A percentile compares a stretch with the other conserved stretches of the same genome.
Evolutionary conservation across 257 asterid genomes (phyloP).

Genomic region (Solanum lycopersicoides): DNA sequence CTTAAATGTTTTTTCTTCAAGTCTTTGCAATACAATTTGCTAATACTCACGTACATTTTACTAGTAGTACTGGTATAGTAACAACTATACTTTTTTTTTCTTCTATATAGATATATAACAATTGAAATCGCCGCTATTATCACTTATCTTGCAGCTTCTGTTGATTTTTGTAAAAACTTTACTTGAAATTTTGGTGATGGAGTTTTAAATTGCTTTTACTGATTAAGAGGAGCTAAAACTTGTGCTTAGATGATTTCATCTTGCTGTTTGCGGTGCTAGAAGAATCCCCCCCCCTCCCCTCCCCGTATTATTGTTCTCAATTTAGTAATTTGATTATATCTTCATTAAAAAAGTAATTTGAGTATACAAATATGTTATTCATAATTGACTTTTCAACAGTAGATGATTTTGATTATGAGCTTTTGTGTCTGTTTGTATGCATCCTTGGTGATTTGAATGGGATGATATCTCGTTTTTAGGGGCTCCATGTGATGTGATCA

Average conservation of each 20-base stretch:
- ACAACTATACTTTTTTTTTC: background rate
- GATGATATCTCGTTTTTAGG: background rate
- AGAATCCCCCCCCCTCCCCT: background rate
- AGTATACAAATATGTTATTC: background rate
- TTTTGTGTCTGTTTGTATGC: background rate
- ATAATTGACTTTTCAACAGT: background rate
- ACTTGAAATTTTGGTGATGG: background rate
- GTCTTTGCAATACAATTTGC: background rate
- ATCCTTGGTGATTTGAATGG: background rate
- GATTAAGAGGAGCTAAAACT: background rate
- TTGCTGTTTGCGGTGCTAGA: background rate
- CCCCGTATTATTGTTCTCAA: background rate
- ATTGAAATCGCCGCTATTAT: background rate
- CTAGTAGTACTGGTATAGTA: background rate
- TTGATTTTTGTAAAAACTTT: background rate
- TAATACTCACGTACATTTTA: background rate
- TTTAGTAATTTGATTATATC: background rate
- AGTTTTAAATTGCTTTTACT: background rate
- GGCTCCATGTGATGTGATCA: background rate
- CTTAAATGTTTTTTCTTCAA: background rate
- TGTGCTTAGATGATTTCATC: background rate
- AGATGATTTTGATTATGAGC: background rate
- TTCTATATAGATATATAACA: background rate
- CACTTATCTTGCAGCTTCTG: background rate
- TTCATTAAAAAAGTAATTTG: background rate